Base-by-base conservation (phyloP, 495 filamentous ascomycete species). In the Neurospora africana region DNA sequence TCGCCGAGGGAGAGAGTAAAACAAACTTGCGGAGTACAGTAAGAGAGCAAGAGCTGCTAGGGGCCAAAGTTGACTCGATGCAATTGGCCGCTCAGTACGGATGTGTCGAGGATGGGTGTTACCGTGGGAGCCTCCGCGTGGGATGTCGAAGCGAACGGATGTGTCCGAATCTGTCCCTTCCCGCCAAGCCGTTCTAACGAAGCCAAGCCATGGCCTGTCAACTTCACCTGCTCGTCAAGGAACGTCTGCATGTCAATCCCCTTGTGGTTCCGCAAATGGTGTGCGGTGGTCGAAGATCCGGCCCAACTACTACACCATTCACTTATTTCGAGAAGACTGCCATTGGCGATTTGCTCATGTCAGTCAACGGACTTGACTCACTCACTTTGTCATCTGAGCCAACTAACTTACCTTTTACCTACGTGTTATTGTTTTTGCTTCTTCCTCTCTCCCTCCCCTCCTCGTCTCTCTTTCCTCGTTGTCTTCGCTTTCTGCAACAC, bases 101-200 rank as follows among this genome's bases (percentile, higher is more conserved):
- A 27, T 30, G 4, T 61, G 13, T 33, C 6, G 15, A 65, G 53
- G 53, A 65, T 33, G 53, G 53, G 27, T 33, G 53, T 9, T 19
- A 19, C 27, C 53, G 27, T 73, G 69, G 74, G 36, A 71, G 27
- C 47, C 74, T 61, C 23, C 72, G 68, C 41, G 78, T 72, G 68
- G 74, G 53, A 65, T 65, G 53, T 33, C 7, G 53, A 65, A 33
- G 53, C 27, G 53, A 65, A 65, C 30, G 27, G 27, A 65, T 30
- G 53, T 33, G 53, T 61, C 76, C 72, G 68, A 76, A 77, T 37
- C 74, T 75, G 38, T 74, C 76, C 47, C 75, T 78, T 41, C 44
- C 41, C 21, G 75, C 76, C 27, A 33, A 30, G 23, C 53, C 23
- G 23, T 15, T 30, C 30, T 15, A 30, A 58, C 13, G 23, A 58